Conservation (phyloP, 2,329 filamentous ascomycete species). For the Cercospora janseana region DNA sequence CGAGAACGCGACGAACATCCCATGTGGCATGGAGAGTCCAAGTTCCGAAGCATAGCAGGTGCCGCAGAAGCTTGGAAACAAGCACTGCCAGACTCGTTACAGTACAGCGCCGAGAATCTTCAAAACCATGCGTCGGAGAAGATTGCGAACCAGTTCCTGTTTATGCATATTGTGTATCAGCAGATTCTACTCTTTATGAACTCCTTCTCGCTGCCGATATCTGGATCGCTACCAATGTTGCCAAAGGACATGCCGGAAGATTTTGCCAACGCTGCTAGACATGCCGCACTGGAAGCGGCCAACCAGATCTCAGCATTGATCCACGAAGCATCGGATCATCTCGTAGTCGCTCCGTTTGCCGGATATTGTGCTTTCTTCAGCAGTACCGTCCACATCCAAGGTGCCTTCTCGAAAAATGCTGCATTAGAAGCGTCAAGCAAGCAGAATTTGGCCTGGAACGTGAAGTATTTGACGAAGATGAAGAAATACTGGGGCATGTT, state of each 20-base stretch:
- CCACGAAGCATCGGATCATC: slow-evolving; percentile 73
- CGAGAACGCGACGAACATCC: slow-evolving; percentile 73
- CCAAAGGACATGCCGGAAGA: slow-evolving; percentile 70
- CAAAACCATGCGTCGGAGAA: slow-evolving; percentile 79
- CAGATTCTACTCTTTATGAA: slow-evolving; percentile 90
- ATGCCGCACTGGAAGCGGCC: slow-evolving; percentile 77
- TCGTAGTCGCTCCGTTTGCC: slow-evolving; percentile 84
- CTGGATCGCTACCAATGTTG: slow-evolving; percentile 54
- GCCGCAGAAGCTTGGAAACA: slow-evolving; percentile 69
- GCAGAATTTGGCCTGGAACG: slow-evolving; percentile 79
- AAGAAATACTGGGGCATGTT: slow-evolving; percentile 99
- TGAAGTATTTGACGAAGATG: slow-evolving; percentile 89
- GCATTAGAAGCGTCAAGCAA: slow-evolving; percentile 75
- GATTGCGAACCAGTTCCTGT: slow-evolving; percentile 86
- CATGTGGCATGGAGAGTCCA: slow-evolving; percentile 80
- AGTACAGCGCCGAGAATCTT: slow-evolving; percentile 77
- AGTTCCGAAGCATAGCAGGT: slow-evolving; percentile 67
- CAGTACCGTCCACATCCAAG: slow-evolving; percentile 90
- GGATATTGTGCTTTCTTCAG: slow-evolving; percentile 94
- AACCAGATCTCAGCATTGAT: slow-evolving; percentile 83
- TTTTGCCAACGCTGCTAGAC: slow-evolving; percentile 73
- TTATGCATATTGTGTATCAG: slow-evolving; percentile 84
- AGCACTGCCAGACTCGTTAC: slow-evolving; percentile 67
- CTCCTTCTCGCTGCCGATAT: slow-evolving; percentile 73
- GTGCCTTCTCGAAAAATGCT: slow-evolving; percentile 81